Evolutionary conservation across 1,139 yeast species (phyloP).

Genomic region (Sugiyamaella novakii): DNA sequence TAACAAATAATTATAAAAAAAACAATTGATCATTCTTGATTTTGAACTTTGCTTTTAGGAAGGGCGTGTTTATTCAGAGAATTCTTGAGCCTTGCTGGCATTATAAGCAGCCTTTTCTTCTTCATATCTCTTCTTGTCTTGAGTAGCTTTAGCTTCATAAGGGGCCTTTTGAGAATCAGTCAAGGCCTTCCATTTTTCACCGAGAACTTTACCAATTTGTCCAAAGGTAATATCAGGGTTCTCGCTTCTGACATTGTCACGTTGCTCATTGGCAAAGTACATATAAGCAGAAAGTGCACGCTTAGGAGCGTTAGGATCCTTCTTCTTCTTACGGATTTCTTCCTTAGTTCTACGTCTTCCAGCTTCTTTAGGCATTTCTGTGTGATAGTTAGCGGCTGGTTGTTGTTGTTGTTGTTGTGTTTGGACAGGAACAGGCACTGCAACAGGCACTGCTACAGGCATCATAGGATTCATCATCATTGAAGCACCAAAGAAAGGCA

Average conservation of each 20-base stretch:
- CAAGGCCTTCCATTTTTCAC: constrained; percentile 95
- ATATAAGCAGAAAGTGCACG: constrained; percentile 97
- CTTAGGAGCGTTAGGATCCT: constrained; percentile 97
- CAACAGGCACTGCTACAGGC: not conserved
- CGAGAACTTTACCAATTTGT: constrained; percentile 56
- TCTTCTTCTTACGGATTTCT: constrained; percentile 35
- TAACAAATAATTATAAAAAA: not conserved
- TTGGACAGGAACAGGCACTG: not conserved
- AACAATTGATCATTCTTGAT: not conserved
- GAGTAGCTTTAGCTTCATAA: constrained; percentile 88
- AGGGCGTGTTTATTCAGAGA: constrained; percentile 31
- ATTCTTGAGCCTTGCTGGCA: constrained; percentile 34
- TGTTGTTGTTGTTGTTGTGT: not conserved
- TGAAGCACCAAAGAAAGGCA: too few species aligned
- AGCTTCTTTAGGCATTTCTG: constrained; percentile 36
- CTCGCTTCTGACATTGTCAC: constrained; percentile 91
- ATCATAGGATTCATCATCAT: not conserved
- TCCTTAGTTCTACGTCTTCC: constrained; percentile 33
- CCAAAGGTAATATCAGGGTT: constrained; percentile 94
- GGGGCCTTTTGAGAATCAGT: constrained; percentile 79
- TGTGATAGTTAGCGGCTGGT: constrained; percentile 2
- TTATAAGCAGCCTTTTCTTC: constrained; percentile 87
- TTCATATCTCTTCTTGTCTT: constrained; percentile 97
- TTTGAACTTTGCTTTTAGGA: not conserved
- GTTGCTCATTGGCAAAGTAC: constrained; percentile 97